Evolutionary conservation across 2,329 filamentous ascomycete species (phyloP).

Genomic region (Grosmannia huntii): DNA sequence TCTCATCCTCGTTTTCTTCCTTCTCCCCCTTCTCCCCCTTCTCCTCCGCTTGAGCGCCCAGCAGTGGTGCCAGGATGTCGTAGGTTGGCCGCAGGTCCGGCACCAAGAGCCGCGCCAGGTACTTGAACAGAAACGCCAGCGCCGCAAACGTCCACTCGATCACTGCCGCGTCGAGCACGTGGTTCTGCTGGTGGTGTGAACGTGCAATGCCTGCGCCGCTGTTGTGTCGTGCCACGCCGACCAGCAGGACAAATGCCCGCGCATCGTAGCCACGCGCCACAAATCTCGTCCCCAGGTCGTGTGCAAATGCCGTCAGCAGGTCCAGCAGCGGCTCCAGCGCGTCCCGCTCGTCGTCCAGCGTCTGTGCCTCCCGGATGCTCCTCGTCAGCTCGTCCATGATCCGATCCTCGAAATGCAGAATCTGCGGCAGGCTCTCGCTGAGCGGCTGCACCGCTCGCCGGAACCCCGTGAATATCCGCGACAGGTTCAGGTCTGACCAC

Average conservation of each 20-base stretch:
- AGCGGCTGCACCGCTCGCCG: slow-evolving; percentile 60
- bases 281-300: slow-evolving; percentile 77
- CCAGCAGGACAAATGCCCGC: slow-evolving; percentile 59
- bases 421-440: slow-evolving; percentile 81
- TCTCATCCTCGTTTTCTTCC: slow-evolving; percentile 15
- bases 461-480: slow-evolving; percentile 68
- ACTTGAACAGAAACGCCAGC: slow-evolving; percentile 93
- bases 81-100: slow-evolving; percentile 77
- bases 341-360: slow-evolving; percentile 39
- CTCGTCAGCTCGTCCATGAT: slow-evolving; percentile 68
- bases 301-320: slow-evolving; percentile 86
- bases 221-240: slow-evolving; percentile 47
- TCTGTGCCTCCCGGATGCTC: slow-evolving; percentile 52
- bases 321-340: slow-evolving; percentile 77
- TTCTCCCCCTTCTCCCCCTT: neutral
- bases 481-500: slow-evolving; percentile 88
- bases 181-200: slow-evolving; percentile 27
- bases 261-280: slow-evolving; percentile 64
- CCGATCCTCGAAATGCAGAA: slow-evolving; percentile 77
- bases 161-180: slow-evolving; percentile 69
- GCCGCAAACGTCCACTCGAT: slow-evolving; percentile 96
- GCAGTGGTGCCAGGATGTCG: slow-evolving; percentile 67
- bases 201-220: slow-evolving; percentile 6
- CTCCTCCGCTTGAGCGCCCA: slow-evolving; percentile 50
- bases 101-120: slow-evolving; percentile 75